Percentiles rank a stretch among this genome's conserved stretches.
phyloP scores from a whole-genome alignment of 2,329 filamentous ascomycete genomes.

The Hypoxylon sp. region DNA sequence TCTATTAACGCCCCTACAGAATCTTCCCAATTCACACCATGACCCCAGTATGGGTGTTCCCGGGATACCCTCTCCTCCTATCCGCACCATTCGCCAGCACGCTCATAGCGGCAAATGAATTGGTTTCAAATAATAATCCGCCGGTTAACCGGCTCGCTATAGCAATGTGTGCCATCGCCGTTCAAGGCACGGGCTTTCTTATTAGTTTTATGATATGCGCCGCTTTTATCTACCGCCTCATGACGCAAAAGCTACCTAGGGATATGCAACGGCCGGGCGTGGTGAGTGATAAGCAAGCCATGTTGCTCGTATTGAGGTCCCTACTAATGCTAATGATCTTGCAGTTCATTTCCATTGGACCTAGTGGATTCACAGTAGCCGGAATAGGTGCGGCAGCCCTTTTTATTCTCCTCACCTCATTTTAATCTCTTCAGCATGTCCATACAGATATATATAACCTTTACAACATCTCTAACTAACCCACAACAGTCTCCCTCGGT shows the following conservation, averaged over 20 bases:
- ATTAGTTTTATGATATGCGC: slow-evolving; percentile 84
- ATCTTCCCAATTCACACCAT: slow-evolving; percentile 80
- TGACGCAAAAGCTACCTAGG: slow-evolving; percentile 87
- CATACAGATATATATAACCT: neutral
- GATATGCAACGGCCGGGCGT: slow-evolving; percentile 85
- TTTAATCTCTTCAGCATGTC: neutral
- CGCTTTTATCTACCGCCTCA: slow-evolving; percentile 86
- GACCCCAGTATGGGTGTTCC: slow-evolving; percentile 92
- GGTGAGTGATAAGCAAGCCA: slow-evolving; percentile 52
- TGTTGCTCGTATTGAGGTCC: neutral
- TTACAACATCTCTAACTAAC: neutral
- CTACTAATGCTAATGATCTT: slow-evolving; percentile 21
- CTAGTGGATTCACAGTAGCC: slow-evolving; percentile 72
- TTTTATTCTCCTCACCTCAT: neutral
- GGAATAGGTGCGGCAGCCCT: slow-evolving; percentile 57
- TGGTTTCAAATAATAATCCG: slow-evolving; percentile 46
- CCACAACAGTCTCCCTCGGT: slow-evolving; percentile 60
- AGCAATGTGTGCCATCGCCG: slow-evolving; percentile 64
- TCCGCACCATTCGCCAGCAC: slow-evolving; percentile 80
- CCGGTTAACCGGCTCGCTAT: slow-evolving; percentile 62
- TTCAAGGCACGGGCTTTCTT: slow-evolving; percentile 70
- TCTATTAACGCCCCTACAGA: slow-evolving; percentile 51
- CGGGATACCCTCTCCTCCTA: slow-evolving; percentile 84
- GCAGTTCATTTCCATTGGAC: slow-evolving; percentile 84
- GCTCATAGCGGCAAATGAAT: slow-evolving; percentile 62